Evolutionary conservation across 495 filamentous ascomycete genomes (phyloP), one percentile per base, ranked within the genome.

Genomic region (Trichoderma parareesei): DNA sequence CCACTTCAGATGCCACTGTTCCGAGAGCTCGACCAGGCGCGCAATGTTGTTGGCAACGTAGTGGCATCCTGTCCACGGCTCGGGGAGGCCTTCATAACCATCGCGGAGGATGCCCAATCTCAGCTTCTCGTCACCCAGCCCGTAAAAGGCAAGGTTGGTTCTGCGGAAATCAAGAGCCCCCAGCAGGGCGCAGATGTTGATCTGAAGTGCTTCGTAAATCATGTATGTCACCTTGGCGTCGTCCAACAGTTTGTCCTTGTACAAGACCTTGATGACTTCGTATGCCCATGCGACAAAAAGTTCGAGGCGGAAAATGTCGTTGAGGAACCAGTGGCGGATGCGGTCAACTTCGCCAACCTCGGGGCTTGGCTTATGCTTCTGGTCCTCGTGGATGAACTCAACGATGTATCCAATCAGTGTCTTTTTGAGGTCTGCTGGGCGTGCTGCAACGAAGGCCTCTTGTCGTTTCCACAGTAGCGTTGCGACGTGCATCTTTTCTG

Each of bases 401-500:
- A 93, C 83, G 37, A 92, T 82, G 65, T 90, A 85, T 13, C 83
- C 76, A 16, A 94, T 79, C 42, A 90, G 79, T 38, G 77, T 82
- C 67, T 81, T 82, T 44, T 83, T 80, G 9, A 77, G 78, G 44
- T 75, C 77, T 18, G 73, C 66, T 20, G 73, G 70, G 1, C 78
- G 72, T 42, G 76, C 72, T 18, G 75, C 77, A 11, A 84, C 74
- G 61, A 81, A 82, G 6, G 80, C 69, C 67, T 94, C 87, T 69
- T 94, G 88, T 40, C 81, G 75, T 65, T 85, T 84, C 92, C 93
- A 98, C 66, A 98, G 81, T 43, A 84, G 81, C 55, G 82, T 83
- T n/a, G 92, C 93, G 41, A 92, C 90, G 46, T 87, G 86, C 69
- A 97, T 83, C 72, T 92, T 97, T 71, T 98, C 94, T 0, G 92